Evolutionary conservation across 2,329 filamentous ascomycete species (phyloP).

Genomic region (Grosmannia penicillata): DNA sequence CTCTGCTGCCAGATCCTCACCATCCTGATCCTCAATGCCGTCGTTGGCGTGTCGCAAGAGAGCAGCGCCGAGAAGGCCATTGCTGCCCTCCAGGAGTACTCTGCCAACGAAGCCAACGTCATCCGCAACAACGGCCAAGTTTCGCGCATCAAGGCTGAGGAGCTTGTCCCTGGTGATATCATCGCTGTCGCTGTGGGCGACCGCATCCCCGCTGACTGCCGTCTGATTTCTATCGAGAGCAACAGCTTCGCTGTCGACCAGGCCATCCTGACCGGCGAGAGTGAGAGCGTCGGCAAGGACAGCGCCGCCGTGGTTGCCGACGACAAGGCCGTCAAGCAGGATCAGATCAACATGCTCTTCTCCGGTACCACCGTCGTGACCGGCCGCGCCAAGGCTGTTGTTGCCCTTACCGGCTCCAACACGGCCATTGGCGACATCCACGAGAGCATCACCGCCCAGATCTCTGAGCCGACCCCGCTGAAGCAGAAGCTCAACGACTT

Average conservation of each 20-base stretch:
- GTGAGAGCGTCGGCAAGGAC: slow-evolving; percentile 90
- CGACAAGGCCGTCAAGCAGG: slow-evolving; percentile 81
- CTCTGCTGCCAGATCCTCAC: slow-evolving; percentile 60
- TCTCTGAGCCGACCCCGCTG: slow-evolving; percentile 88
- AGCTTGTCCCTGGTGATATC: slow-evolving; percentile 88
- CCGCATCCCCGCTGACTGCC: slow-evolving; percentile 87
- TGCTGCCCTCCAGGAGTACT: slow-evolving; percentile 95
- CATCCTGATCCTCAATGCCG: slow-evolving; percentile 88
- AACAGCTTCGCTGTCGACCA: slow-evolving; percentile 97
- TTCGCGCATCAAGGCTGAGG: slow-evolving; percentile 82
- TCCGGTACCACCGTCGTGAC: slow-evolving; percentile 96
- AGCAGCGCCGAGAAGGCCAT: slow-evolving; percentile 98
- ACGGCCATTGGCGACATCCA: slow-evolving; percentile 98
- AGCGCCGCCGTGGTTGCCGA: slow-evolving; percentile 52
- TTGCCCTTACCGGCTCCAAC: slow-evolving; percentile 74
- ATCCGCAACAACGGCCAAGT: slow-evolving; percentile 65
- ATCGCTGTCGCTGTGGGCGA: slow-evolving; percentile 80
- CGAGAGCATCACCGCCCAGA: slow-evolving; percentile 95
- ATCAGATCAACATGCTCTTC: slow-evolving; percentile 95
- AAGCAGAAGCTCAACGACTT: slow-evolving; percentile 99
- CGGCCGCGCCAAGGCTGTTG: slow-evolving; percentile 79
- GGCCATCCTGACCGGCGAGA: slow-evolving; percentile 92
- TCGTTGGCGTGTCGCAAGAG: slow-evolving; percentile 96
- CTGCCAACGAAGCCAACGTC: slow-evolving; percentile 92
- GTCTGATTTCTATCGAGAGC: slow-evolving; percentile 79